Base-by-base conservation (phyloP, 257 asterid species). In the Plantago ovata region DNA sequence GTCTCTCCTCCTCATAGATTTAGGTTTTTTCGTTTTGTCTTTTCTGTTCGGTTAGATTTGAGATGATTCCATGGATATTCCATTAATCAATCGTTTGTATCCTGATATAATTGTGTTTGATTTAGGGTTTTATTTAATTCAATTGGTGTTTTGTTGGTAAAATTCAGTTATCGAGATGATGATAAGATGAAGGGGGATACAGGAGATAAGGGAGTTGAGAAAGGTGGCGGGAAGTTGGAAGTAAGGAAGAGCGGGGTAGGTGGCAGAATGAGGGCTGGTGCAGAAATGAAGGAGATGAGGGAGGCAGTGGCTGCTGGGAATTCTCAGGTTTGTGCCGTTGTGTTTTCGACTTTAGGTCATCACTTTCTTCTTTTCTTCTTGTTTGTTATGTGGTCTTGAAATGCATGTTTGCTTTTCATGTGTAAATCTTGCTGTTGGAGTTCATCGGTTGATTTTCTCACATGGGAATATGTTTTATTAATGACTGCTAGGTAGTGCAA, bases 231-330 rank as follows among this genome's bases (percentile, higher is more conserved):
- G 71, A 84, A 65, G 75, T 72, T 84, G 38, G 79, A 72, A 78
- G 63, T 64, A 62, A 76, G 79, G 66, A 89, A 53, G 65, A 56
- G 69, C 21, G 90, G 83, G 47, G 84, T 78, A 57, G 84, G 88
- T n/a, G n/a, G n/a, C 60, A 72, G 85, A 60, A 66, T 62, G 53
- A 76, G 79, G 75, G 96, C 81, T 0, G 98, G 88, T 77, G 87
- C 78, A 44, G 95, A 91, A 76, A 79, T 74, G 80, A 86, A 86
- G 80, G 99, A 86, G 84, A 86, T 89, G 95, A 89, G 99, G 97
- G 95, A 86, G 22, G 86, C 97, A 11, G 60, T 88, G 50, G 95
- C 96, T 11, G 96, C 94, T 5, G 67, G 76, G 6, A 60, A 73
- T 76, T 73, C 79, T 22, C 77, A 74, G 79, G 87, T 80, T 58